These are phyloP conservation scores for Neopestalotiopsis sp. DNA, from an alignment of 2,329 filamentous ascomycete species.

Conservation along the genomic window DNA sequence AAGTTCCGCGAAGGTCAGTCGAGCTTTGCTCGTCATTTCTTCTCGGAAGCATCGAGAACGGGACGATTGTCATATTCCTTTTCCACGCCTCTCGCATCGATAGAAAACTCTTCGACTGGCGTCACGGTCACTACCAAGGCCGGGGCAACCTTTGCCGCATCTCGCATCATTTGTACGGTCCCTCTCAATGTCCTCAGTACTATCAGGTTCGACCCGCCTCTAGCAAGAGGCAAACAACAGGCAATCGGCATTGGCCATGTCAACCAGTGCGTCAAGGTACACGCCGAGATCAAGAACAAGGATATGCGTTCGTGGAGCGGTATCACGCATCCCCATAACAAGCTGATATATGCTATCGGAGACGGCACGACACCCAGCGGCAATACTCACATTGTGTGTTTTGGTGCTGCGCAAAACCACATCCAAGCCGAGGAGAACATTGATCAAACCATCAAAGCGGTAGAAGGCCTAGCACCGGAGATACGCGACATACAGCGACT, in stretches of 20 bases:
- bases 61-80: slow-evolving; percentile 33
- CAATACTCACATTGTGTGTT: slow-evolving; percentile 39
- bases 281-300: slow-evolving; percentile 39
- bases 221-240: slow-evolving; percentile 29
- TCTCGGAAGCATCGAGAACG: slow-evolving; percentile 29
- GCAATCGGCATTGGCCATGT: slow-evolving; percentile 38
- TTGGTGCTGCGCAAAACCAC: slow-evolving; percentile 12
- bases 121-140: slow-evolving; percentile 34
- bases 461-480: slow-evolving; percentile 7
- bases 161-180: slow-evolving; percentile 37
- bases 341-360: slow-evolving; percentile 39
- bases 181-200: slow-evolving; percentile 40
- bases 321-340: slow-evolving; percentile 41
- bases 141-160: slow-evolving; percentile 26
- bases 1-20: slow-evolving; percentile 37
- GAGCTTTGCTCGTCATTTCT: slow-evolving; percentile 30
- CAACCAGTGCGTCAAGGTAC: slow-evolving; percentile 42
- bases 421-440: slow-evolving; percentile 10
- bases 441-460: neutral
- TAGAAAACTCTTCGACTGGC: slow-evolving; percentile 20
- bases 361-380: slow-evolving; percentile 39
- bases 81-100: slow-evolving; percentile 26
- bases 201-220: slow-evolving; percentile 37
- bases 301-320: slow-evolving; percentile 42
- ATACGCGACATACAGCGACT: slow-evolving; percentile 1